These are phyloP conservation scores for Volvox africanus DNA, from an alignment of 139 green algal species.

Conservation along the genomic window DNA sequence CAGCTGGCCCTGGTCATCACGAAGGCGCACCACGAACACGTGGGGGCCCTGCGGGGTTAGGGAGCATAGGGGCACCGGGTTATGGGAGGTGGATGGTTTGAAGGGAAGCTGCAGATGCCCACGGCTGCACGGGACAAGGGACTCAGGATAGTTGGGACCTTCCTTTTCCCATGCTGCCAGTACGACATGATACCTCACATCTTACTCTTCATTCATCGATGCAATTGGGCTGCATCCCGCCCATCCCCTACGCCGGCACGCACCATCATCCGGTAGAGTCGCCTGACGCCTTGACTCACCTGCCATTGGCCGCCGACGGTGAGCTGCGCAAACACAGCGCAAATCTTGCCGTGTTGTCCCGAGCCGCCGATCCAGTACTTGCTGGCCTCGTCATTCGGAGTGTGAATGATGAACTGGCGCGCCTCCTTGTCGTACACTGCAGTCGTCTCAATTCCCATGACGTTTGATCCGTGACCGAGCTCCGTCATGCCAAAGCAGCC, in stretches of 20 bases:
- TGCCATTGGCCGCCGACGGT: constrained; percentile 76
- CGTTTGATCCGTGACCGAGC: constrained; percentile 90
- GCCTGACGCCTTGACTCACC: not conserved
- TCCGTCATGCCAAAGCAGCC: constrained; percentile 90
- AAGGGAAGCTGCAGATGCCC: too few relatives aligned
- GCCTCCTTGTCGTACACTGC: constrained; percentile 77
- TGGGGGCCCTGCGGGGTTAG: constrained; percentile 79
- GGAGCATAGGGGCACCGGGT: not conserved
- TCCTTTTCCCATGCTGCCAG: too few relatives aligned
- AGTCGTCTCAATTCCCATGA: constrained; percentile 93
- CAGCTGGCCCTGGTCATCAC: constrained; percentile 75
- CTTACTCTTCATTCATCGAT: too few relatives aligned
- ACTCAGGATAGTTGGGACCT: too few relatives aligned
- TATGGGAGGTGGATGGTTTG: too few relatives aligned
- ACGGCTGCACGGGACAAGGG: too few relatives aligned
- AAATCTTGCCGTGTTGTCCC: constrained; percentile 77
- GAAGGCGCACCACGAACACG: constrained; percentile 91
- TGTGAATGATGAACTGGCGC: constrained; percentile 89
- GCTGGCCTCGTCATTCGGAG: constrained; percentile 81
- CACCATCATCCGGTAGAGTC: not conserved
- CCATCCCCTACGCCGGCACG: too few relatives aligned
- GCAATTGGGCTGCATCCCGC: too few relatives aligned
- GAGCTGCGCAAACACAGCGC: constrained; percentile 89
- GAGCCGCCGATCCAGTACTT: constrained; percentile 69
- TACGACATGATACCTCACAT: too few relatives aligned